phyloP scores from a whole-genome alignment of 768 basidiomycete genomes.

The Lactarius psammicola region DNA sequence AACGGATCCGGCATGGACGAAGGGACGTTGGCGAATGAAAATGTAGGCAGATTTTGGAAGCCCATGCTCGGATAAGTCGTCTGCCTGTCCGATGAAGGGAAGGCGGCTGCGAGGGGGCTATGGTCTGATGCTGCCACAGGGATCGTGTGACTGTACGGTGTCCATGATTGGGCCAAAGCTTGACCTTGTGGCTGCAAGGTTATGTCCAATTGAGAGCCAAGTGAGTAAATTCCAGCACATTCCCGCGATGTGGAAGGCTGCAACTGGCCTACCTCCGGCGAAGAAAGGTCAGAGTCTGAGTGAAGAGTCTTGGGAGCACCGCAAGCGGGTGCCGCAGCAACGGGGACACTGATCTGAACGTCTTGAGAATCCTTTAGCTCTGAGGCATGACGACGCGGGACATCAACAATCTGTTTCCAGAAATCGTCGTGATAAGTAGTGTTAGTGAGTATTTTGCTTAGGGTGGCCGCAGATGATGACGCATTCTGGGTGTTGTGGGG shows the following conservation, averaged over 20 bases:
- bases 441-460: neutral
- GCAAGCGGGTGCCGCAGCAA: neutral
- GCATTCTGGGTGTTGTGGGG: neutral
- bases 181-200: neutral
- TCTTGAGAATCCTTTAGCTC: neutral
- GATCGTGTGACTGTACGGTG: neutral
- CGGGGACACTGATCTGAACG: neutral
- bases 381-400: neutral
- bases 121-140: neutral
- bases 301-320: neutral
- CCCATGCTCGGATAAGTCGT: neutral
- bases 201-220: neutral
- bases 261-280: neutral
- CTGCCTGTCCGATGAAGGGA: neutral
- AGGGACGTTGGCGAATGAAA: neutral
- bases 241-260: neutral
- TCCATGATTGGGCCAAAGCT: neutral
- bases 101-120: neutral
- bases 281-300: neutral
- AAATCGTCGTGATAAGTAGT: slow-evolving; percentile 6
- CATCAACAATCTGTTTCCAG: slow-evolving; percentile 1
- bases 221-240: neutral
- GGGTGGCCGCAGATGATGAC: neutral
- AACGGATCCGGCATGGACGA: neutral
- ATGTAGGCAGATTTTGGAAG: neutral